Base-by-base conservation (phyloP, 371 early-diverging fungal genomes). In the Apophysomyces sp. region DNA sequence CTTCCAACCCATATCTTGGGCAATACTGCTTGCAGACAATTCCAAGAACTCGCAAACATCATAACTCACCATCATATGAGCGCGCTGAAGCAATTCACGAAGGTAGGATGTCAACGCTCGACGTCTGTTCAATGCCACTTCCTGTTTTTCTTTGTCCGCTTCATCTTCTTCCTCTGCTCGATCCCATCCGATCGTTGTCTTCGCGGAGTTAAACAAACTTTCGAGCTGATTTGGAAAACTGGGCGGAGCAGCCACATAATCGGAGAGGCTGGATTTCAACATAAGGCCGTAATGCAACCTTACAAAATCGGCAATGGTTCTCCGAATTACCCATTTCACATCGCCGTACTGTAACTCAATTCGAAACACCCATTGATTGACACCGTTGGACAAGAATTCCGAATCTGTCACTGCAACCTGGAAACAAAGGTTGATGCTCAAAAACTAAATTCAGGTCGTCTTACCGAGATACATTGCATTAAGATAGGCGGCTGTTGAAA, bases 41-140 rank as follows among this genome's bases (percentile, higher is more conserved):
- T 93, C 92, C 55, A 94, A 66, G 63, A 94, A 94, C 44, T 89
- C 92, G 65, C 88, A 90, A n/a, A 94, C 69, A 59, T 93, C 91
- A 59, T 82, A 85, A 4, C 83, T 85, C 12, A 87, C 83, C 6
- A 76, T 71, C 71, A 89, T 76, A 55, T 88, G 90, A 28, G 89
- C 77, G 16, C 66, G 76, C n/a, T 76, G 68, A 7, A 92, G 65
- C 15, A 91, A 62, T 30, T 75, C 62, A 11, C 84, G 63, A 30
- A 93, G 60, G 61, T 92, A 94, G 1, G 60, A 58, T 29, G 91
- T 84, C 31, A 94, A 69, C 11, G 86, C 85, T 52, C 75, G 71
- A 15, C 88, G 77, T 52, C 91, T 80, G 7, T 77, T 74, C 1
- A 72, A 51, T 9, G 82, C 80, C 3, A 78, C 65, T 58, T 80